A percentile compares a stretch with the other conserved stretches of the same genome.
Evolutionary conservation across 1,284 basidiomycete species (phyloP).

Genomic region (Trametes versicolor): DNA sequence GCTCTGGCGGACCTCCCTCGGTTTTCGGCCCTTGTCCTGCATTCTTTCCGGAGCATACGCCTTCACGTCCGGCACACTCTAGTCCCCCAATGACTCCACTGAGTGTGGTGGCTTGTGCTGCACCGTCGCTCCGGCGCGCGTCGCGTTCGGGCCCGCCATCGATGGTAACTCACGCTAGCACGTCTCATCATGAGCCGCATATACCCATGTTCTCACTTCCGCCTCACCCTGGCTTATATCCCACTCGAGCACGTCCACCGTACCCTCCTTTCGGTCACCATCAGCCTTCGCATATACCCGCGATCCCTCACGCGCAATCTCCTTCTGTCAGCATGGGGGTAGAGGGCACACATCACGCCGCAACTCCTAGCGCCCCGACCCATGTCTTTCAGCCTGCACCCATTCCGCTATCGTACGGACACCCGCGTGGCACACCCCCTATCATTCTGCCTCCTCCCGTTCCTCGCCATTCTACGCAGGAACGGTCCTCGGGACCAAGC

Average conservation of each 20-base stretch:
- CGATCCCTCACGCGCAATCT: neutral
- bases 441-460: neutral
- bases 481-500: neutral
- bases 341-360: neutral
- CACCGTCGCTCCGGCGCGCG: neutral
- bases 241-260: neutral
- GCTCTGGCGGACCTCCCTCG: neutral
- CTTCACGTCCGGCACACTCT: neutral
- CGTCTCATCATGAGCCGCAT: neutral
- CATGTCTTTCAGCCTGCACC: neutral
- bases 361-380: neutral
- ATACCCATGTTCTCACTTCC: constrained; percentile 2
- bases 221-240: constrained; percentile 5
- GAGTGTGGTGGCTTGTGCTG: neutral
- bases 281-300: neutral
- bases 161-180: too few relatives aligned
- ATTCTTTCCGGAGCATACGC: neutral
- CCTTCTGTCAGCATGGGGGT: neutral
- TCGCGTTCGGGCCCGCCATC: neutral
- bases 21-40: neutral
- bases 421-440: neutral
- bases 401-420: neutral
- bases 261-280: neutral
- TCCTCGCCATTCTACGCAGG: neutral
- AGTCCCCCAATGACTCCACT: neutral